Evolutionary conservation across 768 basidiomycete species (phyloP).

Genomic region (Chalciporus sphaerocephalus): DNA sequence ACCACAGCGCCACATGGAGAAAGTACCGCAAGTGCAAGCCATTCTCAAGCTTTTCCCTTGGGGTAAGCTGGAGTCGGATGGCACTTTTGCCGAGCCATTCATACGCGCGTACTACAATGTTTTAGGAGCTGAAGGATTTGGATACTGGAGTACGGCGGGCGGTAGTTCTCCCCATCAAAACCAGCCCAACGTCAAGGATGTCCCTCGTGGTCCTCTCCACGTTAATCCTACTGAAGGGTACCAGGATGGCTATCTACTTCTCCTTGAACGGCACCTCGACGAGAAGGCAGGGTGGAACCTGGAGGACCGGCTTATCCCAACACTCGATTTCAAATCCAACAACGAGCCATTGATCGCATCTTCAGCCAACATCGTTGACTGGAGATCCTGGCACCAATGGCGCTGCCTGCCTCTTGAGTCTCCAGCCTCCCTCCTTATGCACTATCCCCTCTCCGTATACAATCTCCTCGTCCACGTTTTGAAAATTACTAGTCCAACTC

Average conservation of each 20-base stretch:
- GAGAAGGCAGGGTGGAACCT: slow-evolving; percentile 37
- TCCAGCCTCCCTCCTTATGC: slow-evolving; percentile 42
- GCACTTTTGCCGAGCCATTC: slow-evolving; percentile 34
- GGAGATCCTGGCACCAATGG: slow-evolving; percentile 46
- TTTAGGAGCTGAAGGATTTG: slow-evolving; percentile 37
- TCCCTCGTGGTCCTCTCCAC: background rate
- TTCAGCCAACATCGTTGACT: slow-evolving; percentile 32
- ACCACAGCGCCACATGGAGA: slow-evolving; percentile 36
- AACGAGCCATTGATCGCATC: slow-evolving; percentile 27
- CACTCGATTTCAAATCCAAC: slow-evolving; percentile 26
- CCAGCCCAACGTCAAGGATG: slow-evolving; percentile 15
- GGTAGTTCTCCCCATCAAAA: slow-evolving; percentile 31
- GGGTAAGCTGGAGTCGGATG: slow-evolving; percentile 41
- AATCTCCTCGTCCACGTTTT: slow-evolving; percentile 35
- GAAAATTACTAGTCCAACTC: slow-evolving; percentile 24
- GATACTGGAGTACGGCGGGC: slow-evolving; percentile 40
- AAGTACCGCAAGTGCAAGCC: slow-evolving; percentile 30
- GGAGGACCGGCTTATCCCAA: slow-evolving; percentile 32
- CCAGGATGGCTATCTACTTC: slow-evolving; percentile 32
- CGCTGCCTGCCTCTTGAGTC: slow-evolving; percentile 40
- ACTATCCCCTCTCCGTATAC: slow-evolving; percentile 41
- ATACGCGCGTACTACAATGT: slow-evolving; percentile 36
- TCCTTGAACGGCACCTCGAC: slow-evolving; percentile 30
- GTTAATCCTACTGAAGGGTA: slow-evolving; percentile 20
- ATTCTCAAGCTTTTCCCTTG: slow-evolving; percentile 39